A percentile compares a stretch with the other conserved stretches of the same genome.
Conservation (phyloP, 139 green algal species). For the Haematococcus lacustris region DNA sequence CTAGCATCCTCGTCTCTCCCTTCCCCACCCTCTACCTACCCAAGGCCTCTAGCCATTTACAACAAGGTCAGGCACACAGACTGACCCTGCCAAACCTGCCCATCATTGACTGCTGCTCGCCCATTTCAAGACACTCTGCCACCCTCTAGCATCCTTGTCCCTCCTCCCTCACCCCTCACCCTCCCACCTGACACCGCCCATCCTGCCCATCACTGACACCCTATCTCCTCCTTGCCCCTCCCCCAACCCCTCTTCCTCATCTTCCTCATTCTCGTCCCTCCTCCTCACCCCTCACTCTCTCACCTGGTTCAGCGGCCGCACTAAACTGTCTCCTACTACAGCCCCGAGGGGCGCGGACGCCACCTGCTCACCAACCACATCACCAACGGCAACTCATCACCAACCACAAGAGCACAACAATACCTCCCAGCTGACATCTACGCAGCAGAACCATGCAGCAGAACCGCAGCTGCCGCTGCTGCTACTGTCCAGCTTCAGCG, state of each 20-base stretch:
- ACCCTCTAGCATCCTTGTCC: not conserved
- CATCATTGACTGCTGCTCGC: not conserved
- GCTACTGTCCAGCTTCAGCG: too few relatives aligned
- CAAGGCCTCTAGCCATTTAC: too few relatives aligned
- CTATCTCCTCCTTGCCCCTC: not conserved
- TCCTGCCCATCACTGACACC: not conserved
- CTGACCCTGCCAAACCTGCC: too few relatives aligned
- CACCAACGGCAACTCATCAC: conserved; percentile 54
- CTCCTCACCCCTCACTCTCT: not conserved
- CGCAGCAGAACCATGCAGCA: too few relatives aligned
- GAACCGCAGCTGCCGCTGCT: too few relatives aligned
- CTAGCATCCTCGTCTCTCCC: not conserved
- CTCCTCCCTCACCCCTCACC: not conserved
- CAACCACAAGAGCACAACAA: conserved; percentile 64
- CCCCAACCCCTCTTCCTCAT: not conserved
- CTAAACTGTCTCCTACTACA: conserved; percentile 60
- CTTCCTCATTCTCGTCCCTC: not conserved
- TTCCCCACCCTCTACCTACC: not conserved
- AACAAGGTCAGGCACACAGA: too few relatives aligned
- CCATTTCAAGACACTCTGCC: not conserved
- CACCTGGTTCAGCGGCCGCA: conserved; percentile 57
- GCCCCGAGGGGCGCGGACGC: conserved; percentile 60
- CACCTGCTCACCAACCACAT: conserved; percentile 48
- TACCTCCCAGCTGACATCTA: too few relatives aligned
- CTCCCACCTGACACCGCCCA: not conserved